A percentile compares a stretch with the other conserved stretches of the same genome.
Conservation (phyloP, 176 grass and related monocot genomes). For the Pharus latifolius region DNA sequence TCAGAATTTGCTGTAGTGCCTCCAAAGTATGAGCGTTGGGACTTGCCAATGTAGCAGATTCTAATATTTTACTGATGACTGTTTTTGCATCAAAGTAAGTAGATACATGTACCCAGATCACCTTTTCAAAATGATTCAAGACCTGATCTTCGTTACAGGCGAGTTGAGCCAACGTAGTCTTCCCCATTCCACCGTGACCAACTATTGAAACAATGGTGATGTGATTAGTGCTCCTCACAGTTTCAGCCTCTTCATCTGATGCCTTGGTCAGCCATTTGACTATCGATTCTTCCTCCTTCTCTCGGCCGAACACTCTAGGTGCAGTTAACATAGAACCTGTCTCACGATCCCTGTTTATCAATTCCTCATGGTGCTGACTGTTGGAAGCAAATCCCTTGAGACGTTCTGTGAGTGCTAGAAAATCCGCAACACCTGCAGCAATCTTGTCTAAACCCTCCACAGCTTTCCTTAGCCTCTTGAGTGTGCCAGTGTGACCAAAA, state of each 20-base stretch:
- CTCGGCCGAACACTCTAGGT: slow-evolving; percentile 17
- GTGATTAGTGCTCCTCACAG: background rate
- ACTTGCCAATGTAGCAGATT: background rate
- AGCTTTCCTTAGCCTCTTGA: slow-evolving; percentile 18
- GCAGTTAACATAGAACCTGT: slow-evolving; percentile 15
- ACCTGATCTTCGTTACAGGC: background rate
- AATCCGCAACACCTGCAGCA: background rate
- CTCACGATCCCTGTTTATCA: background rate
- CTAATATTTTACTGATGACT: background rate
- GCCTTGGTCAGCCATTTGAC: slow-evolving; percentile 9
- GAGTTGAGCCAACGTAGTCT: slow-evolving; percentile 42
- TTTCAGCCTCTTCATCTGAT: background rate
- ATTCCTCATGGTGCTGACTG: background rate
- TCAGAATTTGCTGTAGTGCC: slow-evolving; percentile 5
- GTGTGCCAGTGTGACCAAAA: background rate
- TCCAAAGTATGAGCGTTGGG: background rate
- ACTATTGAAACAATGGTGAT: background rate
- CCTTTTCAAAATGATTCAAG: background rate
- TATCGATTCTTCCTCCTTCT: background rate
- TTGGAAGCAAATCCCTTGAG: background rate
- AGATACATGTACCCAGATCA: slow-evolving; percentile 20
- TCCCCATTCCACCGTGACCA: slow-evolving; percentile 37
- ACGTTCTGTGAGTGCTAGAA: background rate
- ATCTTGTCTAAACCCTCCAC: slow-evolving; percentile 26
- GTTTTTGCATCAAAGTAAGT: background rate